Percentiles rank a stretch among this genome's conserved stretches.
These are phyloP conservation scores for Aechmea fasciata DNA, from an alignment of 176 grass and related monocot genomes.

Conservation along the genomic window DNA sequence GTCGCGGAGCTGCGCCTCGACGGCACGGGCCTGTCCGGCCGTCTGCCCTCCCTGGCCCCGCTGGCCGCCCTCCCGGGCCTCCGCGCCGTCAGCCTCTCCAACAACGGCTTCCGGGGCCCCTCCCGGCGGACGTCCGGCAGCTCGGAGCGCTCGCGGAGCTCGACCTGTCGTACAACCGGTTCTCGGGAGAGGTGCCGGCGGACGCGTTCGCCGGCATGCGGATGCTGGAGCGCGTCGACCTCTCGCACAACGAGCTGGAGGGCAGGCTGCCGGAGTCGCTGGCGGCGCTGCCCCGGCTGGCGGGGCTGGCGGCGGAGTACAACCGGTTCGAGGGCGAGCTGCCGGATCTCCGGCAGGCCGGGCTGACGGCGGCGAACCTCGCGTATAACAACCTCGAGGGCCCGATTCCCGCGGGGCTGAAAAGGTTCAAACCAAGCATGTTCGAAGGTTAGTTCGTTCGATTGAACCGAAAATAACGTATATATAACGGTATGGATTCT, in stretches of 20 bases:
- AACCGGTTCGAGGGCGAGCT: constrained; percentile 43
- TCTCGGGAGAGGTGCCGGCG: constrained; percentile 40
- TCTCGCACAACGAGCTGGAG: constrained; percentile 41
- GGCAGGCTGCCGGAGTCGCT: constrained; percentile 50
- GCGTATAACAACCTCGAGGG: constrained; percentile 53
- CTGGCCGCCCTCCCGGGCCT: neutral
- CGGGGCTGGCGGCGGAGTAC: constrained; percentile 22
- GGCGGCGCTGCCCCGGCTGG: constrained; percentile 20
- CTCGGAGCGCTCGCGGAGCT: neutral
- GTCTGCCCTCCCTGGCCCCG: no score
- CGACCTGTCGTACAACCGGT: constrained; percentile 28
- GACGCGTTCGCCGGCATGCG: constrained; percentile 28
- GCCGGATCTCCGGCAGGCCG: constrained; percentile 35
- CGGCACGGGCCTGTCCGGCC: no score
- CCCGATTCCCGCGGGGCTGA: constrained; percentile 33
- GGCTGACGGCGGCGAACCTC: constrained; percentile 30
- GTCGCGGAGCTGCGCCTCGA: no score
- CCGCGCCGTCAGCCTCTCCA: neutral
- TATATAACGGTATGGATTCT: no score
- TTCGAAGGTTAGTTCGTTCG: constrained; percentile 41
- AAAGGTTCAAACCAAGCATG: constrained; percentile 4
- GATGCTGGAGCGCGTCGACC: constrained; percentile 35
- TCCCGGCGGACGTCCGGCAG: neutral
- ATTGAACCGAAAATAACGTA: neutral
- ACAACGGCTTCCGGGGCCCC: neutral